Evolutionary conservation across 306 rosid species (phyloP), one percentile per base, ranked within the genome.

Genomic region (Lathyrus aphaca): DNA sequence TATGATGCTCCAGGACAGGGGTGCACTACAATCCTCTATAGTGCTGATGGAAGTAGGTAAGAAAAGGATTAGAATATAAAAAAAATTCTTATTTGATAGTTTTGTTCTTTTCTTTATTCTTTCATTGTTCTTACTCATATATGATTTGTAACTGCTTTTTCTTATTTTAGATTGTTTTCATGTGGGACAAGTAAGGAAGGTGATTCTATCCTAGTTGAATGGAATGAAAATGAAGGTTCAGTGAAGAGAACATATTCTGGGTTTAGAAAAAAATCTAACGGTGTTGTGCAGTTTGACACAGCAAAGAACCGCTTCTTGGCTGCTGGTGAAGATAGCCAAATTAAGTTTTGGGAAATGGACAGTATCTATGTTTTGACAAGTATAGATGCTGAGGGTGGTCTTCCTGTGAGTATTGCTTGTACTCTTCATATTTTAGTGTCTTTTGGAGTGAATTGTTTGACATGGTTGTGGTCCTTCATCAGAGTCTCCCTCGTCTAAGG

Each of bases 321-420:
- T 62, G 96, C 78, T 8, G 96, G 96, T 63, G 98, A 88, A 82
- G 98, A 89, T 82, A 82, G 72, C 78, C 92, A 81, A 74, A 89
- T 92, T 59, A 89, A 88, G 85, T 89, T 88, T 68, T 92, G 98
- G 98, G 91, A 92, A 74, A 77, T 92, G 96, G 91, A 92, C 66
- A 85, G 54, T 69, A 9, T 11, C 63, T 83, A 79, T 46, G 55
- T 84, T 44, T 69, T 92, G 68, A 61, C 86, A 10, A 83, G 81
- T 79, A 89, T 74, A 6, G 89, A 92, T 49, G 96, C 91, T 0
- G 93, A 82, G 16, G 95, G 92, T 60, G 92, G 91, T 75, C 92
- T 92, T 64, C 91, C 91, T 62, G 98, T 92, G 64, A 83, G 91
- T 85, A 69, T 50, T 62, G 15, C 66, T 9, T 69, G 37, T 48